Evolutionary conservation across 2,329 filamentous ascomycete species (phyloP), one percentile per base, ranked within the genome.

Genomic region (Amesomyces nigricolor): DNA sequence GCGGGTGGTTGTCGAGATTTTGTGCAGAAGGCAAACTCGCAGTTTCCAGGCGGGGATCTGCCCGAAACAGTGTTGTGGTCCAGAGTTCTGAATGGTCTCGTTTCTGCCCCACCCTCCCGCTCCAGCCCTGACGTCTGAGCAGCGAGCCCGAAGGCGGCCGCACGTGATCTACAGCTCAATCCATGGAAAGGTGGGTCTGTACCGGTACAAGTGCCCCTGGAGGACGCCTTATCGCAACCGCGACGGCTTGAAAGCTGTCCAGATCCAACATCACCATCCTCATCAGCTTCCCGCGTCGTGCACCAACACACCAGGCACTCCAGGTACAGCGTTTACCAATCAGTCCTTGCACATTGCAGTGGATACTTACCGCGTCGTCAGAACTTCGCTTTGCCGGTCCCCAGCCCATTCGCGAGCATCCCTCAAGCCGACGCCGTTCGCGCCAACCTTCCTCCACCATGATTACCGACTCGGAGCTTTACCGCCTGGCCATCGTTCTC

Each of bases 391-490:
- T 29, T 22, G 1, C 43, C 29, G 26, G 13, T 44, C 11, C 29
- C 16, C 9, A 29, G 8, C 30, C 30, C 14, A 37, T 30, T 19
- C 40, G 19, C 32, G 16, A n/a, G 38, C 32, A 9, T 19, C 6
- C 40, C 35, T 13, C 38, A 40, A 7, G 32, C 22, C 38, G 17
- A 35, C 35, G 43, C 42, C 42, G 30, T 14, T 40, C 17, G 13
- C 39, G 40, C 48, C 54, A 17, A 53, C 37, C 51, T n/a, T 39
- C 35, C 17, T 32, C 19, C 77, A 88, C 66, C 47, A 99, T 99
- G 94, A 97, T 99, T 70, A 87, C 91, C 70, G 94, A 99, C 83
- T 77, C 81, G 71, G 86, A 94, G 63, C 86, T 99, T 66, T 96
- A 97, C 80, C 82, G 82, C 60, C 83, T 99, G 30, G 91, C 94